Base-by-base conservation (phyloP, 345 rosid genomes). In the Salix koriyanagi region DNA sequence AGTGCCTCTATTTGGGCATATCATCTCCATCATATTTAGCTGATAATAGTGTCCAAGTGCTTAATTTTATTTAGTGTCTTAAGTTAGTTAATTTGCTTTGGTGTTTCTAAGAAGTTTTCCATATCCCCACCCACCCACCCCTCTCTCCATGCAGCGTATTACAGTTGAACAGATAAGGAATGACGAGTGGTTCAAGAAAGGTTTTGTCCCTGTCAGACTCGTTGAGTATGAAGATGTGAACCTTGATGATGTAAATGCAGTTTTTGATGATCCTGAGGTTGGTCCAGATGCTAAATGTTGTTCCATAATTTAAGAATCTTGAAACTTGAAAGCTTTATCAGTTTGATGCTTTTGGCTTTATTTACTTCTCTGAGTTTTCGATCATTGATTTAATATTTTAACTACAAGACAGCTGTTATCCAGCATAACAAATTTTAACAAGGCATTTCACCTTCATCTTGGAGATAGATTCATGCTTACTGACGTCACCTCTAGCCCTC, bases 231-330 rank as follows among this genome's bases (percentile, higher is more conserved):
- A 95, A 86, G 92, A 93, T 79, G 97, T 96, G 72, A 90, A 96
- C 82, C 84, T 96, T 78, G 99, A 96, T 86, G 98, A 96, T 82
- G 86, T 93, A 76, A 88, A 96, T 88, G 97, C 98, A 56, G 92
- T 88, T 78, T 96, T 91, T 80, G 92, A 90, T 84, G 93, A 91
- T 79, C 91, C 92, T 0, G 99, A 90, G 96, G 97, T 95, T 81
- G 26, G 88, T 80, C 28, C 19, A 60, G 52, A 37, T 46, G n/a
- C 28, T 37, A 23, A 8, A 13, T 75, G 19, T 4, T 15, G 23
- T 15, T 66, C 11, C 26, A 15, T 36, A 8, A 46, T 46, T 46
- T 13, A 12, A 14, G 16, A 46, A 46, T 69, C 54, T 46, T 37
- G 74, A 65, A 70, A 60, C 18, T 52, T 60, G 26, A 70, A 9